Percentiles rank a stretch among this genome's conserved stretches.
Evolutionary conservation across 495 filamentous ascomycete genomes (phyloP).

Genomic region (Lepraria neglecta): DNA sequence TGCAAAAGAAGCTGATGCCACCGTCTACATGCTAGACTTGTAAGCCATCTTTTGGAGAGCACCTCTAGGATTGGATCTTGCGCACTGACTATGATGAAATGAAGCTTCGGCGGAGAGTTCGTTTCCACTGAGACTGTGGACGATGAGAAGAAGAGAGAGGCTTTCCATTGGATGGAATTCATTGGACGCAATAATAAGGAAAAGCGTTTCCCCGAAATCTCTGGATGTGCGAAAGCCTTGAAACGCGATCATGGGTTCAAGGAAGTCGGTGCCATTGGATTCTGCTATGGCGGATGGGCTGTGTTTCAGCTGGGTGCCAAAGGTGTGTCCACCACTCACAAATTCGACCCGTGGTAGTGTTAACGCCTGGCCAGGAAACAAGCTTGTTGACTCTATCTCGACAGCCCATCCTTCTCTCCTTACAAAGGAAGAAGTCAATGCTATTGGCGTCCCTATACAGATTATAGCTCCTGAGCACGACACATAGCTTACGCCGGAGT

Average conservation of each 20-base stretch:
- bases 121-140: slow-evolving; percentile 34
- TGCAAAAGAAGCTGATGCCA: slow-evolving; percentile 43
- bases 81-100: not conserved
- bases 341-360: too few relatives aligned
- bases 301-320: slow-evolving; percentile 44
- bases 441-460: slow-evolving; percentile 49
- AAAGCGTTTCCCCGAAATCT: slow-evolving; percentile 48
- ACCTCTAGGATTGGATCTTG: too few relatives aligned
- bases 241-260: slow-evolving; percentile 32
- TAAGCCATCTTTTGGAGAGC: not conserved
- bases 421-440: slow-evolving; percentile 45
- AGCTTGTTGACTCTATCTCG: slow-evolving; percentile 51
- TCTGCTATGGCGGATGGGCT: slow-evolving; percentile 58
- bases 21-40: slow-evolving; percentile 47
- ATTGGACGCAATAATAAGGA: slow-evolving; percentile 37
- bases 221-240: slow-evolving; percentile 43
- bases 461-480: slow-evolving; percentile 55
- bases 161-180: slow-evolving; percentile 40
- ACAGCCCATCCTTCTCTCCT: slow-evolving; percentile 49
- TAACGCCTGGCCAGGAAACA: slow-evolving; percentile 16
- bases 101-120: slow-evolving; percentile 34
- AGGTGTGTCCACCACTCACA: slow-evolving; percentile 14
- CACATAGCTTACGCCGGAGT: slow-evolving; percentile 40
- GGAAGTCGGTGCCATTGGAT: slow-evolving; percentile 51
- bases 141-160: slow-evolving; percentile 28